Evolutionary conservation across 139 green algal species (phyloP), one percentile per base, ranked within the genome.

Genomic region (Volvox reticuliferus): DNA sequence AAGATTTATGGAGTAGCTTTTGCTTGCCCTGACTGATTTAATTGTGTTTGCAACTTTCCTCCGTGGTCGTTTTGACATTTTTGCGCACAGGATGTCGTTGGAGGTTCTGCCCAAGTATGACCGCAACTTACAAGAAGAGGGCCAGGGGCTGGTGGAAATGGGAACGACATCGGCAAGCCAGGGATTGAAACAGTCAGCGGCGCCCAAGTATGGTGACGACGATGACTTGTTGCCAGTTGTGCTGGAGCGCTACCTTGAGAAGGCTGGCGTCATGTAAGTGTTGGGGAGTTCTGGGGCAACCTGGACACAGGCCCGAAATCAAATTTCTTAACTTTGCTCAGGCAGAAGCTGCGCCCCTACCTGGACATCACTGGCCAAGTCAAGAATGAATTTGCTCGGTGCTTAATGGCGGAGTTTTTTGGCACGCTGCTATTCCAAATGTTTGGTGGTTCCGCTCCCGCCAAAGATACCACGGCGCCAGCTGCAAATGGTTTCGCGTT

Each of bases 401-500:
- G 90, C 81, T 82, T 96, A 0, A 36, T 96, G 12, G 94, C 94
- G 18, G 94, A 96, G 85, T 96, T 96, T 81, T 92, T 94, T n/a
- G 94, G 94, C 44, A 95, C 93, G 26, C 50, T 96, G 86, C 88
- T 93, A 32, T 95, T 95, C 88, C 94, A 96, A 79, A 92, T 96
- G 79, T 96, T 96, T 82, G 94, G 94, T 76, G 94, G 94, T 33
- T 94, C 94, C 28, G 94, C 94, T 28, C 94, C 94, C 6, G 89
- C 93, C 9, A 94, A 95, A 88, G 94, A 95, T 68, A 95, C 93
- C 35, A 94, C 91, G 82, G 93, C 94, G 0, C 93, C 94, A 20
- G 93, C 94, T 22, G 94, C 94, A 9, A 96, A 96, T 73, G 94
- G 94, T 63, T 96, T 96, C 80, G 94, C 94, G 14, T 86, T 96